These are phyloP conservation scores for Lentinus brumalis DNA, from an alignment of 768 basidiomycete species.

Conservation along the genomic window DNA sequence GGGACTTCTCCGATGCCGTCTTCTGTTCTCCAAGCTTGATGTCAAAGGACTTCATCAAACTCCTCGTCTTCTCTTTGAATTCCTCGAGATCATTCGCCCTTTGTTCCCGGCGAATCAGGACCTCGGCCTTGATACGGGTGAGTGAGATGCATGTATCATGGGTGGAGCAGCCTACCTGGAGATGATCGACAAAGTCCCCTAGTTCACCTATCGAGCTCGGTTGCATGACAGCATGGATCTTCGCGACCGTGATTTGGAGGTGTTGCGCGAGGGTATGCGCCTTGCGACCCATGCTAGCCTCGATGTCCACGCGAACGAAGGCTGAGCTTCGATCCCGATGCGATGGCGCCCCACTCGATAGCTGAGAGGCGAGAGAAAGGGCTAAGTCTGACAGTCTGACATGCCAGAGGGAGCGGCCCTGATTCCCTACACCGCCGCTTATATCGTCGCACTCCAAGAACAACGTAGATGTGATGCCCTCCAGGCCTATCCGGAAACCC, in stretches of 20 bases:
- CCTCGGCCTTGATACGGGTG: constrained; percentile 56
- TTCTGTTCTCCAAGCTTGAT: constrained; percentile 50
- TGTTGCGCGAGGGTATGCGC: constrained; percentile 18
- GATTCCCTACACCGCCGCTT: constrained; percentile 58
- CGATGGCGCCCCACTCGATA: constrained; percentile 42
- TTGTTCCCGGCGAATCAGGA: constrained; percentile 71
- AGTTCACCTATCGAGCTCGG: constrained; percentile 90
- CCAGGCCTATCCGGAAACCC: constrained; percentile 80
- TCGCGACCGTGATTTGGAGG: constrained; percentile 62
- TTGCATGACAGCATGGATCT: constrained; percentile 92
- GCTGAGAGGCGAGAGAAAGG: constrained; percentile 77
- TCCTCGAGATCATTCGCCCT: constrained; percentile 76
- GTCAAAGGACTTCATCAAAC: constrained; percentile 75
- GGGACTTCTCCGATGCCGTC: constrained; percentile 38
- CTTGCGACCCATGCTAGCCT: constrained; percentile 31
- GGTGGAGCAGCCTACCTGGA: constrained; percentile 55
- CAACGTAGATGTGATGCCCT: constrained; percentile 70
- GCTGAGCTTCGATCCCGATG: constrained; percentile 71
- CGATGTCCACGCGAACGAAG: constrained; percentile 81
- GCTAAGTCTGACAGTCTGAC: constrained; percentile 73
- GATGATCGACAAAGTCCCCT: constrained; percentile 84
- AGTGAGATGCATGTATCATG: constrained; percentile 20
- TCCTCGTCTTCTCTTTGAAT: constrained; percentile 81
- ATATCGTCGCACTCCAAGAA: constrained; percentile 78
- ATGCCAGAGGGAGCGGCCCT: constrained; percentile 59